Percentiles rank a stretch among this genome's conserved stretches.
These are phyloP conservation scores for Naganishia randhawae DNA, from an alignment of 768 basidiomycete genomes.

Conservation along the genomic window DNA sequence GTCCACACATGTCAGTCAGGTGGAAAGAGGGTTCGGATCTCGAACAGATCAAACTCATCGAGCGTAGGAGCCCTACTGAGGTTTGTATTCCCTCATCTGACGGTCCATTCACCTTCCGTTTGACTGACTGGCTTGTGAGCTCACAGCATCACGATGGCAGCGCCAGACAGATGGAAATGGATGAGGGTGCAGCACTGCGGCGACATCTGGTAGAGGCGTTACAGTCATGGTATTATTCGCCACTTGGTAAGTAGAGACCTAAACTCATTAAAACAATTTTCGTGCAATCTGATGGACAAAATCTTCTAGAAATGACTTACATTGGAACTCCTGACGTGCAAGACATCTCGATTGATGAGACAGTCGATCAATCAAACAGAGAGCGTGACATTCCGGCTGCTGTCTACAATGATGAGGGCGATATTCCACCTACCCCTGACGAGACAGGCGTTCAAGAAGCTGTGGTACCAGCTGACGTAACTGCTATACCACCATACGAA, in stretches of 20 bases:
- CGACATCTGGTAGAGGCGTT: background rate
- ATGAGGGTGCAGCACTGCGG: background rate
- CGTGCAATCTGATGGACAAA: background rate
- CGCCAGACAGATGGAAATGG: slow-evolving; percentile 13
- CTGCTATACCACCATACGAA: background rate
- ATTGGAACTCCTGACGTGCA: background rate
- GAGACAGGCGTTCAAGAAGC: background rate
- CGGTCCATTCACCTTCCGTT: too few relatives aligned
- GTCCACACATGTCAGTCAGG: slow-evolving; percentile 9
- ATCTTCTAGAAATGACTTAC: background rate
- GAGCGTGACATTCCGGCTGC: background rate
- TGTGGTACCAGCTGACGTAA: background rate
- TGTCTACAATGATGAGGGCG: background rate
- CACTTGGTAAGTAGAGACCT: background rate
- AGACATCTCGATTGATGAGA: background rate
- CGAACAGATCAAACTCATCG: background rate
- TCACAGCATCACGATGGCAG: slow-evolving; percentile 10
- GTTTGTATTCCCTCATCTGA: background rate
- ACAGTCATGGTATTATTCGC: background rate
- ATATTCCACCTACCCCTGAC: background rate
- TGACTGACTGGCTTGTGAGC: background rate
- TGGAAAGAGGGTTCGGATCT: background rate
- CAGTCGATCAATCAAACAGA: background rate
- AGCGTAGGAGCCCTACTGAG: background rate
- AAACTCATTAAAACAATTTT: too few relatives aligned